Evolutionary conservation across 148 eudicot genomes (phyloP).

Genomic region (Chenopodium suecicum): DNA sequence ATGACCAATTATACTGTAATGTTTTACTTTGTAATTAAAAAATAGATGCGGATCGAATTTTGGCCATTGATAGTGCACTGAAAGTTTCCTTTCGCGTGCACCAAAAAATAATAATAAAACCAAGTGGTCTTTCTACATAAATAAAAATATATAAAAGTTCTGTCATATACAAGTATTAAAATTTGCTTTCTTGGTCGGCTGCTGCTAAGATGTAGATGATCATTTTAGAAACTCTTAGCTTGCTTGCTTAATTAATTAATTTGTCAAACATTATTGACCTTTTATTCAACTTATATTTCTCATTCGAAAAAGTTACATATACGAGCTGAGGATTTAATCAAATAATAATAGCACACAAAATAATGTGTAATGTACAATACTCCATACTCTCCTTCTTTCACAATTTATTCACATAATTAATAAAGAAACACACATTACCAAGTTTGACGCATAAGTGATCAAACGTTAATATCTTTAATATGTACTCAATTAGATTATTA

Average conservation of each 20-base stretch:
- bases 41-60: not conserved
- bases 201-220: not conserved
- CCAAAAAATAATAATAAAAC: not conserved
- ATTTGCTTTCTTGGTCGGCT: slow-evolving; percentile 3
- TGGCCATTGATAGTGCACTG: slow-evolving; percentile 27
- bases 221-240: not conserved
- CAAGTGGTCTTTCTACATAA: not conserved
- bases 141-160: not conserved
- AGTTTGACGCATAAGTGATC: no score
- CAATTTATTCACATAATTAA: no score
- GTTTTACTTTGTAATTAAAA: not conserved
- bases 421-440: no score
- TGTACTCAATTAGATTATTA: no score
- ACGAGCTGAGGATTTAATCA: not conserved
- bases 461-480: no score
- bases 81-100: slow-evolving; percentile 22
- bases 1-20: not conserved
- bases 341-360: not conserved
- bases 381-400: no score
- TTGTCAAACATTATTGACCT: not conserved
- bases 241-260: not conserved
- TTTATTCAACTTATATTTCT: not conserved
- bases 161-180: not conserved
- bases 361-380: no score
- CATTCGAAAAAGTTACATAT: not conserved